Conservation (phyloP, 2,329 filamentous ascomycete genomes). For the Beauveria australis region DNA sequence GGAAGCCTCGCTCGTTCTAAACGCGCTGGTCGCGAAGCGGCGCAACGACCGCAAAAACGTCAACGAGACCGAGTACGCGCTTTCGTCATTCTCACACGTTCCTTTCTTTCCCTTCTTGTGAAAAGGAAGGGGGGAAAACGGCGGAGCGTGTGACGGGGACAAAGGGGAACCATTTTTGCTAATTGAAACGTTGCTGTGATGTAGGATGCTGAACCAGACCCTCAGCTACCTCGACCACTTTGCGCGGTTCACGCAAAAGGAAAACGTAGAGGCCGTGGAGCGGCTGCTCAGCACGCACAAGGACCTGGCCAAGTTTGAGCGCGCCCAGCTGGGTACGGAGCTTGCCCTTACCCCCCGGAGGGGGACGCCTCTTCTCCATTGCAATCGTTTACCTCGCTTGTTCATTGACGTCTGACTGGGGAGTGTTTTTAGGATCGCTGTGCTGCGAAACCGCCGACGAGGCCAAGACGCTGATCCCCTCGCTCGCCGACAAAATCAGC, state of each 20-base stretch:
- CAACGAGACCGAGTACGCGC: slow-evolving; percentile 70
- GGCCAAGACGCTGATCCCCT: slow-evolving; percentile 92
- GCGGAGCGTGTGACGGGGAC: neutral
- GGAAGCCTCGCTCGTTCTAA: slow-evolving; percentile 86
- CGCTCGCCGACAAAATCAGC: slow-evolving; percentile 76
- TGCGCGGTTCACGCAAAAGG: slow-evolving; percentile 89
- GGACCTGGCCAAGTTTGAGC: slow-evolving; percentile 84
- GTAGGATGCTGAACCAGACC: slow-evolving; percentile 73
- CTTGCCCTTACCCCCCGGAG: too few species aligned
- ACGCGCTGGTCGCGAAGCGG: slow-evolving; percentile 76
- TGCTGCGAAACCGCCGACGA: slow-evolving; percentile 92
- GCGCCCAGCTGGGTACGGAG: slow-evolving; percentile 75
- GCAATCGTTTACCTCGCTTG: neutral
- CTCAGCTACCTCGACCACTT: slow-evolving; percentile 91
- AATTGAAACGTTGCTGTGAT: neutral
- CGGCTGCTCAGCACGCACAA: slow-evolving; percentile 71
- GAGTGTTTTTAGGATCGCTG: slow-evolving; percentile 58
- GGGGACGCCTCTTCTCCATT: too few species aligned
- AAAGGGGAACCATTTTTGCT: neutral
- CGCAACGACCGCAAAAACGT: slow-evolving; percentile 72
- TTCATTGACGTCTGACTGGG: neutral
- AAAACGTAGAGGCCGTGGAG: slow-evolving; percentile 92
- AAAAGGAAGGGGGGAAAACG: neutral
- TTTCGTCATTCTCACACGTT: neutral
- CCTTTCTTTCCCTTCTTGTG: neutral